Percentiles rank a stretch among this genome's conserved stretches.
Conservation (phyloP, 805 yeast genomes). For the Monosporozyma yasuniensis region DNA sequence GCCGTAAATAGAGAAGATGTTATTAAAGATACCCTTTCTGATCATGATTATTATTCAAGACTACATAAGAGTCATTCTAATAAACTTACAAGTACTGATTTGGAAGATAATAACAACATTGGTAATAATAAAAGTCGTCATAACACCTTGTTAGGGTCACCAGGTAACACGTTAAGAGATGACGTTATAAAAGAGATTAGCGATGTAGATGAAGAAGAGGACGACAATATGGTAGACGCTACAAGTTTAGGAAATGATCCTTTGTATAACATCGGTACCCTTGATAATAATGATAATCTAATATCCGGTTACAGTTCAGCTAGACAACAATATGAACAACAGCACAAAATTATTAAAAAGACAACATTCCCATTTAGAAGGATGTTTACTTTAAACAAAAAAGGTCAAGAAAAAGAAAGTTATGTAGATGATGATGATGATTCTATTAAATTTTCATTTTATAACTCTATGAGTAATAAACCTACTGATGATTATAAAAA, state of each 20-base stretch:
- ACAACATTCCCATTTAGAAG: constrained; percentile 18
- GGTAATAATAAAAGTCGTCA: neutral
- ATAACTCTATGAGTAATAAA: neutral
- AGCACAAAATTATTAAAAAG: constrained; percentile 10
- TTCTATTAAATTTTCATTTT: neutral
- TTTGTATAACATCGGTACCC: neutral
- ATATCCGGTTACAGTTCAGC: constrained; percentile 9
- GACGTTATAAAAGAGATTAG: neutral
- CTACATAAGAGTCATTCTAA: neutral
- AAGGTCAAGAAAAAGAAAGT: neutral
- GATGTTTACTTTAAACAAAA: constrained; percentile 19
- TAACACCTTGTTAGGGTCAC: constrained; percentile 1
- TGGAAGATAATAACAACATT: neutral
- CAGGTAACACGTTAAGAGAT: neutral
- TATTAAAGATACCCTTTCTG: neutral
- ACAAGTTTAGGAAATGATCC: neutral
- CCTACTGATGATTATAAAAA: neutral
- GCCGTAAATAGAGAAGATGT: neutral
- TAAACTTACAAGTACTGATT: constrained; percentile 1
- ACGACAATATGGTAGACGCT: neutral
- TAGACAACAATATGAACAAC: constrained; percentile 5
- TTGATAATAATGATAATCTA: neutral
- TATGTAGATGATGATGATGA: constrained; percentile 1
- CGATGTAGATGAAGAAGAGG: neutral
- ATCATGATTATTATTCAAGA: neutral